Percentiles rank a stretch among this genome's conserved stretches.
phyloP scores from a whole-genome alignment of 495 filamentous ascomycete species.

The Penicillium paxilli region DNA sequence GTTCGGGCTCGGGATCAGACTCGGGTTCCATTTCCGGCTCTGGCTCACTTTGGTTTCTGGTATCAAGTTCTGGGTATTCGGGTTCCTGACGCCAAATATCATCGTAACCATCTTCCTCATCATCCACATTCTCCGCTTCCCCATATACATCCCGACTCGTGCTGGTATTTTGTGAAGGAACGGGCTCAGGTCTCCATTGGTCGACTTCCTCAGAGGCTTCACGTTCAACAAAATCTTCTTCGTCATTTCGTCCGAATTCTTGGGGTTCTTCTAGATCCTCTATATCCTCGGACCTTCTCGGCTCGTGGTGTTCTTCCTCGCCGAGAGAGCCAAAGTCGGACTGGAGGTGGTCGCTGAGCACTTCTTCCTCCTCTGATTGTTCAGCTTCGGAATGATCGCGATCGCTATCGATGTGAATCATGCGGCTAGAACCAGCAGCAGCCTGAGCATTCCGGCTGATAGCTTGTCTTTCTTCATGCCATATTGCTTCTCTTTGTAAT shows the following conservation, averaged over 20 bases:
- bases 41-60: too few relatives aligned
- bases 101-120: not conserved
- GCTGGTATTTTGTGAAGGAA: not conserved
- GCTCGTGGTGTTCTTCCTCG: not conserved
- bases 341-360: conserved; percentile 10
- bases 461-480: conserved; percentile 51
- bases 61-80: not conserved
- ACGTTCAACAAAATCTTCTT: not conserved
- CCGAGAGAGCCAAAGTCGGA: not conserved
- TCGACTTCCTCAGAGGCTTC: not conserved
- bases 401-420: conserved; percentile 55
- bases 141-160: not conserved
- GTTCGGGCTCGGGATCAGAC: not conserved
- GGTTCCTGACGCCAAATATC: conserved; percentile 1
- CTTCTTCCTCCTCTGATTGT: not conserved
- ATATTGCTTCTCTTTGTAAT: conserved; percentile 39
- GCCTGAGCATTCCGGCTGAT: conserved; percentile 51
- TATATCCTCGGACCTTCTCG: not conserved
- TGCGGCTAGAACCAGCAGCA: conserved; percentile 41
- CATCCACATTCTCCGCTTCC: not conserved
- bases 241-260: not conserved
- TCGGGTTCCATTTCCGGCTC: too few relatives aligned
- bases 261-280: not conserved
- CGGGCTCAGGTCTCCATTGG: not conserved
- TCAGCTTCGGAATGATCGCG: conserved; percentile 19